Conservation (phyloP, 257 asterid genomes). For the Nicotiana undulata region DNA sequence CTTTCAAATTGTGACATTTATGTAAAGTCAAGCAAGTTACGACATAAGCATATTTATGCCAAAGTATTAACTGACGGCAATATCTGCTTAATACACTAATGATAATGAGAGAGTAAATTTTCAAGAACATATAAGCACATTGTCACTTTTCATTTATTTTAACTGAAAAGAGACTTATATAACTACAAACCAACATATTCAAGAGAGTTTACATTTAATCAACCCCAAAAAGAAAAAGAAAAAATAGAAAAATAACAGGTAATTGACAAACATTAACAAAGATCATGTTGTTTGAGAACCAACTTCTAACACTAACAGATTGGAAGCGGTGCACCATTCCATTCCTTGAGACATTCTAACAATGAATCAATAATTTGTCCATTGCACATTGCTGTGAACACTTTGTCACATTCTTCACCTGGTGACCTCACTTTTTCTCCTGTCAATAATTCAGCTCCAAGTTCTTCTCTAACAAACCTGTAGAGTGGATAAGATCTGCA, state of each 20-base stretch:
- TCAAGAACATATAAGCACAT: not conserved
- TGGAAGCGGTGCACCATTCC: conserved; percentile 88
- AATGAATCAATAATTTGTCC: conserved; percentile 63
- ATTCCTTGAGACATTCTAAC: conserved; percentile 52
- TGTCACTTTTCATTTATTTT: not conserved
- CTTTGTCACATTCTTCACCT: conserved; percentile 83
- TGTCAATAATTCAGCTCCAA: conserved; percentile 42
- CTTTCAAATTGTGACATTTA: no score
- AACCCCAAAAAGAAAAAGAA: not conserved
- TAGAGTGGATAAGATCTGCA: conserved; percentile 83
- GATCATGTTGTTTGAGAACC: not conserved
- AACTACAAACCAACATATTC: conserved; percentile 7
- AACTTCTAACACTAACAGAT: conserved; percentile 48
- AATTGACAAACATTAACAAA: conserved; percentile 1
- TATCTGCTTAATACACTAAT: not conserved
- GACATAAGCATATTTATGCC: no score
- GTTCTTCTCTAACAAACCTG: conserved; percentile 55
- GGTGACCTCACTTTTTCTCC: conserved; percentile 73
- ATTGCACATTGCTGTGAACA: conserved; percentile 61
- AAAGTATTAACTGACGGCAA: no score
- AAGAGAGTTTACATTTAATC: not conserved
- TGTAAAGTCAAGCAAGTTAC: no score
- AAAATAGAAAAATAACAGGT: not conserved
- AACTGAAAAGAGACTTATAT: not conserved
- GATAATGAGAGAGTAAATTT: not conserved